Base-by-base conservation (phyloP, 2,329 filamentous ascomycete genomes). In the Seiridium cupressi region DNA sequence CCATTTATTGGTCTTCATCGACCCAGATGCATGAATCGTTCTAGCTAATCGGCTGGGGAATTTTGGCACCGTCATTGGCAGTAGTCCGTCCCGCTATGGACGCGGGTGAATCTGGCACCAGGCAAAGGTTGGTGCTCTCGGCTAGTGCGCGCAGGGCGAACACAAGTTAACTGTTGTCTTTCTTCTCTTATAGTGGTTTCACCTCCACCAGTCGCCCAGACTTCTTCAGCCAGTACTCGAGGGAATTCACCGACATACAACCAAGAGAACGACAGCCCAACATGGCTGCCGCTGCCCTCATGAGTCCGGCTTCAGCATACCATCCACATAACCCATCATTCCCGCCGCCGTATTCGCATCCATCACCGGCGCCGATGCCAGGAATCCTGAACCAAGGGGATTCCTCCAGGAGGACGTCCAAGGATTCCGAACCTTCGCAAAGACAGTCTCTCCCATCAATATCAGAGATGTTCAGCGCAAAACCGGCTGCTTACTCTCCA, bases 61-160 rank as follows among this genome's bases (percentile, higher is more conserved):
- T 61, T 69, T 69, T 68, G 70, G 70, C 64, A 72, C 62, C 64
- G 65, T 64, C 61, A 67, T 65, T 68, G 70, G 68, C 62, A 69
- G 67, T 62, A 68, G 68, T 72, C 40, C 51, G 34, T 51, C 68
- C 69, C 69, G 71, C 69, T 71, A 73, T 73, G 71, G 71, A 73
- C 69, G 63, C 68, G 68, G 71, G 70, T 69, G 70, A 70, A 70
- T 72, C 70, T 70, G 69, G 70, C 63, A 67, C 67, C 69, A 73
- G 70, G 70, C 70, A 72, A 72, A 73, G 71, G 71, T 73, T 64
- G 64, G 71, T 72, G 18, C 64, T 58, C 63, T 59, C 47, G 65
- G 61, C 63, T 66, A 60, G 60, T 60, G 57, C 60, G 60, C 61
- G 38, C 57, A 61, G 60, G 47, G 57, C 44, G 55, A 32, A 62